Base-by-base conservation (phyloP, 2,329 filamentous ascomycete genomes). In the Emergomyces orientalis region DNA sequence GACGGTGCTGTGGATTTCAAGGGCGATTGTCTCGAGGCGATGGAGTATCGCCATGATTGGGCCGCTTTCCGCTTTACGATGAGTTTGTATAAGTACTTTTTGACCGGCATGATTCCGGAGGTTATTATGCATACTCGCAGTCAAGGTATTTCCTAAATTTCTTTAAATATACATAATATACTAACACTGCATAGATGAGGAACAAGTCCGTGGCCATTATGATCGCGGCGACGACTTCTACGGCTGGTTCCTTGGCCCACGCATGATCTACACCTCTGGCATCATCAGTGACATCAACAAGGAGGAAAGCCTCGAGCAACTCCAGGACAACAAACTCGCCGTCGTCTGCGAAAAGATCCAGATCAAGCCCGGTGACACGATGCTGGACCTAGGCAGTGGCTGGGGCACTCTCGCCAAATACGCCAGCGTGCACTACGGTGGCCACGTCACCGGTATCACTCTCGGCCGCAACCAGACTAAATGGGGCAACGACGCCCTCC, bases 221-320 rank as follows among this genome's bases (percentile, higher is more conserved):
- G 94, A 97, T 83, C 88, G 91, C 68, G 94, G 94, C 73, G 91
- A 99, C 76, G 94, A 97, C 79, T 96, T 97, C 80, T 99, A 99
- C 82, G 88, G 86, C 75, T 99, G 92, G 91, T 97, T 97, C 84
- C 85, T 97, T 67, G 94, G 94, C 65, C 93, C 93, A 64, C 92
- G 93, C 73, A 99, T 97, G 94, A 91, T 97, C 78, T 97, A 97
- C 82, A 99, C 94, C 60, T 95, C 90, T 59, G 94, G 94, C 71
- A 82, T 99, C 71, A 95, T 99, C 74, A 88, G 89, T 65, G 91
- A 97, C 76, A 85, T 90, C 76, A 86, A 88, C 77, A 84, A 82
- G 69, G 94, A 97, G 79, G 94, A 97, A 80, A 85, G 86, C 41
- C 88, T 99, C 32, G 94, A 99, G 79, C 84, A 97, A 79, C 85